Evolutionary conservation across 805 yeast genomes (phyloP).

Genomic region (Ogataea thermomethanolica): DNA sequence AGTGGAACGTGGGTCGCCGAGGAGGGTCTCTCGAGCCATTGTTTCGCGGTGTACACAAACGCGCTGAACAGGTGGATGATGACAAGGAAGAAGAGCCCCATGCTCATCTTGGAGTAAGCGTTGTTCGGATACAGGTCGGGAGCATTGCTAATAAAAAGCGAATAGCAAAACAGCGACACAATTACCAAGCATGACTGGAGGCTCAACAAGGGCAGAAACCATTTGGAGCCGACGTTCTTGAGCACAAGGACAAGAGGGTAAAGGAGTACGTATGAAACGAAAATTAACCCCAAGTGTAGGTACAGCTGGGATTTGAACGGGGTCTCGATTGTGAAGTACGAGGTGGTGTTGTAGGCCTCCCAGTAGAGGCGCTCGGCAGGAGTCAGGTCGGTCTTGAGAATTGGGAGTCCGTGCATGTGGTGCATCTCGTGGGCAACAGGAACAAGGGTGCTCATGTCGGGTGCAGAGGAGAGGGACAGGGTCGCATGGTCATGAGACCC

Average conservation of each 20-base stretch:
- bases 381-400: conserved; percentile 59
- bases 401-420: conserved; percentile 70
- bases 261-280: conserved; percentile 45
- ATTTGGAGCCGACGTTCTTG: conserved; percentile 53
- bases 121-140: conserved; percentile 74
- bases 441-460: conserved; percentile 10
- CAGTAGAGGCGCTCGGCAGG: conserved; percentile 75
- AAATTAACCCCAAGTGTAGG: conserved; percentile 48
- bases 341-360: conserved; percentile 75
- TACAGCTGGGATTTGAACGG: conserved; percentile 50
- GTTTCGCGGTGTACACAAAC: conserved; percentile 43
- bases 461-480: not conserved
- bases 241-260: conserved; percentile 70
- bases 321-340: conserved; percentile 56
- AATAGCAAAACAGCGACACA: conserved; percentile 51
- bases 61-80: conserved; percentile 55
- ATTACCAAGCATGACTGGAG: conserved; percentile 45
- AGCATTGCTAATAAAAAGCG: conserved; percentile 55
- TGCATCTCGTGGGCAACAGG: conserved; percentile 47
- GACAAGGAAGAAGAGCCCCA: conserved; percentile 52
- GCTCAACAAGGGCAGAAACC: conserved; percentile 56
- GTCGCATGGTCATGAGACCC: not conserved
- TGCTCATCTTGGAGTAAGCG: conserved; percentile 64
- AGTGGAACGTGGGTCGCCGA: conserved; percentile 12
- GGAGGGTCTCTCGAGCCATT: conserved; percentile 35